These are phyloP conservation scores for Hansenula lynferdii DNA, from an alignment of 1,139 yeast species.

Conservation along the genomic window DNA sequence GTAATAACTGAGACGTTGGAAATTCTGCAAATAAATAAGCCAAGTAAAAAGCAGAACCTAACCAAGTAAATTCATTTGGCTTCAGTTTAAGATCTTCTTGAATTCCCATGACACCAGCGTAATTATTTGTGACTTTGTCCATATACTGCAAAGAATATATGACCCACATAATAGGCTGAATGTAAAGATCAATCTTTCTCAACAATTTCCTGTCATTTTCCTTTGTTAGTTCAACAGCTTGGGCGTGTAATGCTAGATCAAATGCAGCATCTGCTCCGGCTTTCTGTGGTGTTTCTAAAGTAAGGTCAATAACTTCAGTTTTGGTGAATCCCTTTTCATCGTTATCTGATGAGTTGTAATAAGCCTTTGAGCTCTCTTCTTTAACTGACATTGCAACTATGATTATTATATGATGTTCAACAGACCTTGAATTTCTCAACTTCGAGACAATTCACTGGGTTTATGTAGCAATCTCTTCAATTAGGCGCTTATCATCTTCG, in stretches of 20 bases:
- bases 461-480: no score
- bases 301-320: no score
- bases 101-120: conserved; percentile 37
- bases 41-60: conserved; percentile 45
- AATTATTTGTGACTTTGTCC: conserved; percentile 11
- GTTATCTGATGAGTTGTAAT: no score
- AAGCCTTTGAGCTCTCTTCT: no score
- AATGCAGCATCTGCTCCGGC: background rate
- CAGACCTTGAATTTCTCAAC: no score
- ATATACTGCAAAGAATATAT: conserved; percentile 13
- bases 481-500: no score
- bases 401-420: no score
- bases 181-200: conserved; percentile 14
- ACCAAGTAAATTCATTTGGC: conserved; percentile 36
- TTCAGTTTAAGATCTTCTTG: conserved; percentile 24
- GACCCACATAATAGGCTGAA: conserved; percentile 16
- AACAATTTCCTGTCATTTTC: conserved; percentile 13
- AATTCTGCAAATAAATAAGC: conserved; percentile 42
- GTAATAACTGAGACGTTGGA: conserved; percentile 45
- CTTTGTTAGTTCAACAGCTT: conserved; percentile 5
- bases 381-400: no score
- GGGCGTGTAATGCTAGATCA: conserved; percentile 10
- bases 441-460: no score
- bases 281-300: background rate
- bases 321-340: no score